Evolutionary conservation across 805 yeast genomes (phyloP).

Genomic region (Monosporozyma aerobia): DNA sequence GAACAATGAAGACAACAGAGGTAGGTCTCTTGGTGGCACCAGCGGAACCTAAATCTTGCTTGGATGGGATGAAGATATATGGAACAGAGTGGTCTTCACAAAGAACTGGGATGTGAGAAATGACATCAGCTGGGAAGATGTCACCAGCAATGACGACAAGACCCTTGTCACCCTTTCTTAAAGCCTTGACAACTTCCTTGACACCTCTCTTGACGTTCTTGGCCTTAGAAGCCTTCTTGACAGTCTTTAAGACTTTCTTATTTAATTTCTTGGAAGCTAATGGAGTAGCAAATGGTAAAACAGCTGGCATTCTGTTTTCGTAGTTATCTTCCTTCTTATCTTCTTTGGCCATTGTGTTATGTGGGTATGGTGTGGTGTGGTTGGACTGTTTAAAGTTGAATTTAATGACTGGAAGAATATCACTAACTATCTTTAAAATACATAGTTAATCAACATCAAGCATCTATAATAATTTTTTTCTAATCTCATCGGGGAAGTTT

Average conservation of each 20-base stretch:
- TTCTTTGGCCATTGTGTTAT: conserved; percentile 10
- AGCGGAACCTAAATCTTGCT: conserved; percentile 96
- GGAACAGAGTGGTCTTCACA: conserved; percentile 94
- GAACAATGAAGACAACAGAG: conserved; percentile 92
- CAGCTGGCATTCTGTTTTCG: conserved; percentile 83
- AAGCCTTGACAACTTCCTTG: conserved; percentile 95
- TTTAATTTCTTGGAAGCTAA: conserved; percentile 92
- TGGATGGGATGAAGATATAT: conserved; percentile 87
- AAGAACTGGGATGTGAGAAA: conserved; percentile 92
- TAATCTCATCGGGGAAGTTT: not conserved
- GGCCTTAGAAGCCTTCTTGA: conserved; percentile 95
- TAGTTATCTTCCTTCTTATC: conserved; percentile 60
- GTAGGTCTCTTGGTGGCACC: conserved; percentile 99
- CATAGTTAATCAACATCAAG: not conserved
- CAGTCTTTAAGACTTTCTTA: conserved; percentile 90
- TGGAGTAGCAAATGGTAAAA: conserved; percentile 87
- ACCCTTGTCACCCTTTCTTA: conserved; percentile 97
- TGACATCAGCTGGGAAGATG: conserved; percentile 93
- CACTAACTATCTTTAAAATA: not conserved
- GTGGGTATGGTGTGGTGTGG: not conserved
- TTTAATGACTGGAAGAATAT: not conserved
- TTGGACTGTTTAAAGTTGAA: not conserved
- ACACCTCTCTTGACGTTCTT: conserved; percentile 98
- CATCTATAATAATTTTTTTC: not conserved
- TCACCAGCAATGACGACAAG: conserved; percentile 95